These are phyloP conservation scores for Oryza punctata DNA, from an alignment of 176 grass and related monocot species.

Conservation along the genomic window DNA sequence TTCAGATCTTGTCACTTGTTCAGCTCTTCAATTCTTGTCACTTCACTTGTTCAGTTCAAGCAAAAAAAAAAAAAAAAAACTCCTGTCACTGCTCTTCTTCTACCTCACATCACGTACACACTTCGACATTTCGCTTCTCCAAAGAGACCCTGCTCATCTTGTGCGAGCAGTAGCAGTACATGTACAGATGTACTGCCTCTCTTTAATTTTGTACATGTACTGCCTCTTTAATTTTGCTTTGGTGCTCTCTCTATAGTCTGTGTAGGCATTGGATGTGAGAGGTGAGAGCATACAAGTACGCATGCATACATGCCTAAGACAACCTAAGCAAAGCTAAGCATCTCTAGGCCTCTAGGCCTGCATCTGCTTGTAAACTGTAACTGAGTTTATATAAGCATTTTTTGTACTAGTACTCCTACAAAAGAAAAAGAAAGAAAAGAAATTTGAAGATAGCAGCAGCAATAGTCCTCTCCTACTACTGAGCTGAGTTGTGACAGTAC, in stretches of 20 bases:
- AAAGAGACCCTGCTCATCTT: background rate
- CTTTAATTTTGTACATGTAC: background rate
- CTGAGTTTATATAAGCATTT: background rate
- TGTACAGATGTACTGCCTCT: background rate
- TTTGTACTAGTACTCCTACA: background rate
- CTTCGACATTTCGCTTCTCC: background rate
- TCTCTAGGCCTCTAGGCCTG: constrained; percentile 58
- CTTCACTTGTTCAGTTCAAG: too few species aligned
- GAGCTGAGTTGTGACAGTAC: background rate
- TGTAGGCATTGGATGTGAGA: constrained; percentile 37
- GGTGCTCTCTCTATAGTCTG: background rate
- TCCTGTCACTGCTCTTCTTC: background rate
- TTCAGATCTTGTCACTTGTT: background rate
- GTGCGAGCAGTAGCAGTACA: background rate
- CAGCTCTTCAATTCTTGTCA: too few species aligned
- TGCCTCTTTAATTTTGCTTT: background rate
- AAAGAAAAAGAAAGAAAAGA: background rate
- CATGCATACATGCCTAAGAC: constrained; percentile 45
- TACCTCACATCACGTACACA: background rate
- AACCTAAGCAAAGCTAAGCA: constrained; percentile 43
- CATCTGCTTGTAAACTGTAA: constrained; percentile 19
- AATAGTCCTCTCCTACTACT: background rate
- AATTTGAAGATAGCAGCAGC: background rate
- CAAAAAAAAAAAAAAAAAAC: too few species aligned
- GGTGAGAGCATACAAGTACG: constrained; percentile 39